Evolutionary conservation across 2,329 filamentous ascomycete species (phyloP).

Genomic region (Colletotrichum sp.): DNA sequence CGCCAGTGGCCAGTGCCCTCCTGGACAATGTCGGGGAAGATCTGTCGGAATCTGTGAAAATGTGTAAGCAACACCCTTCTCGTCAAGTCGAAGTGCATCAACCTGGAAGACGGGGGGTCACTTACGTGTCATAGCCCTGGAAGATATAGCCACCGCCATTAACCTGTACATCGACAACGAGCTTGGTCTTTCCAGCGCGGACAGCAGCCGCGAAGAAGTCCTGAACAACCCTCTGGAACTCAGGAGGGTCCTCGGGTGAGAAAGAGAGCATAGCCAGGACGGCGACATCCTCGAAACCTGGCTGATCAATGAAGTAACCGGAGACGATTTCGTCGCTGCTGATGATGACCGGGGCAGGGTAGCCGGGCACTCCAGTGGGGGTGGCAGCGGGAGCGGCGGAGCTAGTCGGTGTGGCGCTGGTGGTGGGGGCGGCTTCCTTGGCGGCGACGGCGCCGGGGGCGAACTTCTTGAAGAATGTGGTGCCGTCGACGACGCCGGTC

Average conservation of each 20-base stretch:
- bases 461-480: conserved; percentile 36
- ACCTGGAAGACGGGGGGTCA: not conserved
- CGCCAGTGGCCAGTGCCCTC: conserved; percentile 44
- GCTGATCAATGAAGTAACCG: conserved; percentile 38
- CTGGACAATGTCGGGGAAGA: conserved; percentile 48
- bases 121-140: conserved; percentile 53
- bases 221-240: conserved; percentile 39
- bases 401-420: not conserved
- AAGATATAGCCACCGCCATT: conserved; percentile 65
- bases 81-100: not conserved
- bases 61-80: not conserved
- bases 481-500: conserved; percentile 32
- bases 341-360: conserved; percentile 33
- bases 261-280: conserved; percentile 32
- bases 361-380: conserved; percentile 2
- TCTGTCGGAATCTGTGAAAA: conserved; percentile 51
- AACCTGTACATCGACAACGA: conserved; percentile 63
- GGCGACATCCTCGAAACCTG: conserved; percentile 36
- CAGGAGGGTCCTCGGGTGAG: conserved; percentile 25
- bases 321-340: conserved; percentile 27
- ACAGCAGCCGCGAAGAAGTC: conserved; percentile 38
- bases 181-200: conserved; percentile 59
- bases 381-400: not conserved
- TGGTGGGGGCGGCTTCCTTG: not conserved
- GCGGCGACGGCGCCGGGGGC: conserved; percentile 21